Conservation (phyloP, 2,329 filamentous ascomycete genomes). For the Alternaria brassicicola region DNA sequence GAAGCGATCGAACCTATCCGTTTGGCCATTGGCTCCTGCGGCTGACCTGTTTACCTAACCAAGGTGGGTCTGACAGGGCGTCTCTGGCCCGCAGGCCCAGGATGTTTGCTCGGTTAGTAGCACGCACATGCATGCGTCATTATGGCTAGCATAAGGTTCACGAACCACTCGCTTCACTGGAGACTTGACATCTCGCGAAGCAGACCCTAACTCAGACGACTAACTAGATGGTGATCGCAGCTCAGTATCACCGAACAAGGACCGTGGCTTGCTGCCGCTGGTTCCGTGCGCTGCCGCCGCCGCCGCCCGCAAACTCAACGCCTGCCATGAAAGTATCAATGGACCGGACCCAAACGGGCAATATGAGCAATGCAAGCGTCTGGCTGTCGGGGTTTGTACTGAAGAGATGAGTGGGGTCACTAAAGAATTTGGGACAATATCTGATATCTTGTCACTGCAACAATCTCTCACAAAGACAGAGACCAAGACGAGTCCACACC, state of each 20-base stretch:
- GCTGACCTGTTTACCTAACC: conserved; percentile 7
- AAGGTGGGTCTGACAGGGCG: conserved; percentile 17
- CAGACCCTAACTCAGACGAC: not conserved
- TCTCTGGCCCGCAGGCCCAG: conserved; percentile 7
- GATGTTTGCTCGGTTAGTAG: conserved; percentile 1
- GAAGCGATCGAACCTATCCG: conserved; percentile 15
- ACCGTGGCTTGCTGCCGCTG: conserved; percentile 17
- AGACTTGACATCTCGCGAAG: not conserved
- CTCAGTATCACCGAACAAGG: conserved; percentile 15
- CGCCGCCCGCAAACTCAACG: conserved; percentile 4
- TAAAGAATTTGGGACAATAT: not conserved
- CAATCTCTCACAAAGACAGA: not conserved
- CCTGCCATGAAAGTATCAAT: conserved; percentile 6
- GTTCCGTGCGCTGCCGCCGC: conserved; percentile 21
- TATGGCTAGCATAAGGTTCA: conserved; percentile 9
- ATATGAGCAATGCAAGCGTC: not conserved
- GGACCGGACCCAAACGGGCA: not conserved
- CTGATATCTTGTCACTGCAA: not conserved
- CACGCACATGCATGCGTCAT: conserved; percentile 4
- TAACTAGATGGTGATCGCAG: conserved; percentile 9
- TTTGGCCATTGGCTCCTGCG: conserved; percentile 13
- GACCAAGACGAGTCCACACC: not conserved
- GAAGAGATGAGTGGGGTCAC: not conserved
- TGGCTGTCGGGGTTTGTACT: not conserved
- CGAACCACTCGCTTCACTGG: conserved; percentile 5